These are phyloP conservation scores for Camillea tinctor DNA, from an alignment of 2,329 filamentous ascomycete genomes.

Conservation along the genomic window DNA sequence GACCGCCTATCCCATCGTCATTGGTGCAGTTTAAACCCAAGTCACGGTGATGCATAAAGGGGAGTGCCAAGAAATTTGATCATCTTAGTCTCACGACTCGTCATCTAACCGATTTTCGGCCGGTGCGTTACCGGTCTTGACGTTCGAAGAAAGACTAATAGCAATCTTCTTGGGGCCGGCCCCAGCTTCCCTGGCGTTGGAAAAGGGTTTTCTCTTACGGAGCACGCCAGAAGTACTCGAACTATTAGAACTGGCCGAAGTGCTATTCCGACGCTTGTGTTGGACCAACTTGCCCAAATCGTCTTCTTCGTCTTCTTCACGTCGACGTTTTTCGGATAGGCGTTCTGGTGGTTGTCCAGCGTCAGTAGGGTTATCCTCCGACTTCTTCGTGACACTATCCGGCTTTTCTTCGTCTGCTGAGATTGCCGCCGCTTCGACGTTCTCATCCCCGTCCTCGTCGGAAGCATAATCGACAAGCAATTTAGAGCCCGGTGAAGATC, in stretches of 20 bases:
- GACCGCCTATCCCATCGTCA: slow-evolving; percentile 27
- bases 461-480: slow-evolving; percentile 90
- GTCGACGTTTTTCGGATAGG: slow-evolving; percentile 81
- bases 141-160: slow-evolving; percentile 52
- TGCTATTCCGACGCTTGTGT: slow-evolving; percentile 61
- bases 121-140: slow-evolving; percentile 33
- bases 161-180: slow-evolving; percentile 53
- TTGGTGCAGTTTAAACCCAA: slow-evolving; percentile 19
- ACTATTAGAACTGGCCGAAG: slow-evolving; percentile 45
- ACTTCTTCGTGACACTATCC: slow-evolving; percentile 33
- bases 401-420: slow-evolving; percentile 29
- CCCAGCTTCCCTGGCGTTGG: slow-evolving; percentile 38
- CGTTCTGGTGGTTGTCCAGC: slow-evolving; percentile 69
- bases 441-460: slow-evolving; percentile 77
- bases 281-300: slow-evolving; percentile 80
- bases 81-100: slow-evolving; percentile 17
- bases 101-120: slow-evolving; percentile 16
- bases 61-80: slow-evolving; percentile 5
- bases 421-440: slow-evolving; percentile 50
- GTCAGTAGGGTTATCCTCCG: slow-evolving; percentile 35
- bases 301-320: slow-evolving; percentile 92
- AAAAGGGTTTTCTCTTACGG: slow-evolving; percentile 47
- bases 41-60: slow-evolving; percentile 18
- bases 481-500: slow-evolving; percentile 60
- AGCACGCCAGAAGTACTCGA: slow-evolving; percentile 39